phyloP scores from a whole-genome alignment of 257 asterid species.

The Solanum dulcamara region DNA sequence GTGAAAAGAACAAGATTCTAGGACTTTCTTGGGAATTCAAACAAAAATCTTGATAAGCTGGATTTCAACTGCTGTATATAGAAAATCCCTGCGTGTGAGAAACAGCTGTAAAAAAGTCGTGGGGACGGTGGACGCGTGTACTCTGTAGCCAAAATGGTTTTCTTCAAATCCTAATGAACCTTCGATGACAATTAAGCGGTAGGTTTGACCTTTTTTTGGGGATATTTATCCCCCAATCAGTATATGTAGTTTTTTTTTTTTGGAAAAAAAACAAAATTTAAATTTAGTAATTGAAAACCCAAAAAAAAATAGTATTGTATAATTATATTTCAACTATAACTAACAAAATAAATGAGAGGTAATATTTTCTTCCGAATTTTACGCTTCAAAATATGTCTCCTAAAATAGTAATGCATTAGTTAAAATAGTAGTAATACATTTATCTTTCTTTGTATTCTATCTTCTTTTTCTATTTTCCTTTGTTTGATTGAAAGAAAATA shows the following conservation, averaged over 20 bases:
- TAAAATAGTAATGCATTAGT: background rate
- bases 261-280: background rate
- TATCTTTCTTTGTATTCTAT: background rate
- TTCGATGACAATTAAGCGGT: background rate
- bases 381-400: background rate
- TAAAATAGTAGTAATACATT: background rate
- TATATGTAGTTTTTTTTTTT: background rate
- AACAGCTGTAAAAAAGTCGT: constrained; percentile 9
- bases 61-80: background rate
- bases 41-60: background rate
- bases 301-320: background rate
- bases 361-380: background rate
- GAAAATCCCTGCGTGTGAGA: background rate
- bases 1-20: background rate
- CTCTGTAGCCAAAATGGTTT: background rate
- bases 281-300: background rate
- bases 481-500: background rate
- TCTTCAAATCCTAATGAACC: background rate
- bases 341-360: background rate
- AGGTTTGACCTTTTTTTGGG: background rate
- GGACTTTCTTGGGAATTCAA: background rate
- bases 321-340: background rate
- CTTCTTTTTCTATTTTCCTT: background rate
- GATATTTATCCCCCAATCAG: background rate
- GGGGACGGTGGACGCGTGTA: constrained; percentile 11